Conservation (phyloP, 1,284 basidiomycete genomes). For the Sanghuangporus sanghuang region DNA sequence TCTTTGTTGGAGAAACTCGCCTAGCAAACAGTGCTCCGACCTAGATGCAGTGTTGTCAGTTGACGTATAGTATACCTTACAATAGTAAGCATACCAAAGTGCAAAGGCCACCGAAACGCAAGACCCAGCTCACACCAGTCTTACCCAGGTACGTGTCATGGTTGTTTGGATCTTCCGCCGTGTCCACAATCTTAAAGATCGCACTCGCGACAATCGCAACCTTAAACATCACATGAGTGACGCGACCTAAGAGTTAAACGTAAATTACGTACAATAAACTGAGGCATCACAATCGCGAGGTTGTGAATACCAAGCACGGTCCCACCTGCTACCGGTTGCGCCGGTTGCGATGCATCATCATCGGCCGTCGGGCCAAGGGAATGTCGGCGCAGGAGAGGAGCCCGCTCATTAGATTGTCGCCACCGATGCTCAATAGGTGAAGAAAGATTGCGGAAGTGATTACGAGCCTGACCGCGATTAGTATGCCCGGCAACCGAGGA, state of each 20-base stretch:
- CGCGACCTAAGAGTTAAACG: neutral
- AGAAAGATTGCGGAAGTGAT: conserved; percentile 40
- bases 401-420: conserved; percentile 40
- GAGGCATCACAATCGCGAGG: conserved; percentile 88
- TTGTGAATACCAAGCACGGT: conserved; percentile 96
- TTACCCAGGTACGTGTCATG: conserved; percentile 69
- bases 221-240: conserved; percentile 34
- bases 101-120: conserved; percentile 87
- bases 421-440: conserved; percentile 33
- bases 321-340: conserved; percentile 75
- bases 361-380: conserved; percentile 54
- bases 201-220: conserved; percentile 84
- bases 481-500: conserved; percentile 3
- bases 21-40: conserved; percentile 70
- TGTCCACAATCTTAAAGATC: conserved; percentile 82
- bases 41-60: conserved; percentile 24
- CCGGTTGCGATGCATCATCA: conserved; percentile 37
- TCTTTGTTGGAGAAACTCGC: conserved; percentile 79
- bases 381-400: conserved; percentile 63
- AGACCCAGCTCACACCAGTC: conserved; percentile 88
- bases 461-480: conserved; percentile 25
- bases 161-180: conserved; percentile 36
- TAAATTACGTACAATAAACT: conserved; percentile 70
- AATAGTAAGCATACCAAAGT: conserved; percentile 48
- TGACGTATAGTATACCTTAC: neutral